Evolutionary conservation across 495 filamentous ascomycete genomes (phyloP).

Genomic region (Xylaria sp.): DNA sequence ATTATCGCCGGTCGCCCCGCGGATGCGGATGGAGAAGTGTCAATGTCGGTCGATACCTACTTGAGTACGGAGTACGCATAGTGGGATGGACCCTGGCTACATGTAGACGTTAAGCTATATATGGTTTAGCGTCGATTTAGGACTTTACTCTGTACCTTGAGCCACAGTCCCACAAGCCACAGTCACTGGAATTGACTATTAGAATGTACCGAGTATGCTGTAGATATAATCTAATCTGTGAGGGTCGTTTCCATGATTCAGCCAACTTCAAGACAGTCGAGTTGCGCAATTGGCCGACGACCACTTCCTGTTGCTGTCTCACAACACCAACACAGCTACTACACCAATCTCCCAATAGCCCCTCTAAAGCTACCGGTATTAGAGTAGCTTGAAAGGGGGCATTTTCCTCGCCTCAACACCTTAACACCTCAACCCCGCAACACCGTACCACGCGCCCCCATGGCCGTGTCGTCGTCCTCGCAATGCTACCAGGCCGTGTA

Average conservation of each 20-base stretch:
- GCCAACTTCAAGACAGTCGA: neutral
- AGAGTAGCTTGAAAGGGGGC: constrained; percentile 15
- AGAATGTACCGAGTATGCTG: too few relatives aligned
- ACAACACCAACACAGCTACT: neutral
- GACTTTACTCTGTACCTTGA: neutral
- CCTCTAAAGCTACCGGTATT: constrained; percentile 7
- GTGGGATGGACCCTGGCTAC: constrained; percentile 36
- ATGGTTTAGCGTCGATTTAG: neutral
- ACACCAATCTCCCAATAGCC: constrained; percentile 13
- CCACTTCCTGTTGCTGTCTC: neutral
- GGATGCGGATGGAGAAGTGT: constrained; percentile 20
- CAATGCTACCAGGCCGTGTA: constrained; percentile 52
- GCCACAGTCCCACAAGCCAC: neutral
- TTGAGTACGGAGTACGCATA: neutral
- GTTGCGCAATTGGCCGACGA: constrained; percentile 1
- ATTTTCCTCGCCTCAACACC: neutral
- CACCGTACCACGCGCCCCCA: constrained; percentile 32
- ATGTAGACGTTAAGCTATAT: neutral
- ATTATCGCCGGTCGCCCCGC: constrained; percentile 27
- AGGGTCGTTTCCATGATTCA: neutral
- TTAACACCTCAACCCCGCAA: too few relatives aligned
- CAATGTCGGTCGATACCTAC: constrained; percentile 11
- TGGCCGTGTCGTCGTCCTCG: constrained; percentile 46
- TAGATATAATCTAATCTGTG: too few relatives aligned
- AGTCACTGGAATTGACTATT: too few relatives aligned